Conservation (phyloP, 2,329 filamentous ascomycete genomes). For the Epichloe glyceriae region DNA sequence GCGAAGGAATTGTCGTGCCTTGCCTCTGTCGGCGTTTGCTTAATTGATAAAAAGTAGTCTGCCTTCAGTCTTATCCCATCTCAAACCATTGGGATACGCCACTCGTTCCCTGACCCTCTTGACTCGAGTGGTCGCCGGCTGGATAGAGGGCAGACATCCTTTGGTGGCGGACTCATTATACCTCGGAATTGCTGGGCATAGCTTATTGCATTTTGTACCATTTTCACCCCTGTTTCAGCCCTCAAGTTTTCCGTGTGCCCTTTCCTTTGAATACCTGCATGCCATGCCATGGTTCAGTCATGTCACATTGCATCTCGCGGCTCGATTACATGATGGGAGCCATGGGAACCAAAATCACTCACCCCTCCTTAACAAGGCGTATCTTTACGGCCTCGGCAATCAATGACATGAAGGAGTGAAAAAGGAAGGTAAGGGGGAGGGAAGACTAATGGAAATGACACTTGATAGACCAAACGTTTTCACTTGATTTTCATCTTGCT, state of each 20-base stretch:
- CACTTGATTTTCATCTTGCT: neutral
- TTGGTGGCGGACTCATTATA: constrained; percentile 1
- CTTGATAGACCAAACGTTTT: neutral
- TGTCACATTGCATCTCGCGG: neutral
- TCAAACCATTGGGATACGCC: neutral
- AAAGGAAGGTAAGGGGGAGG: too few species aligned
- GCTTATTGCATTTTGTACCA: constrained; percentile 1
- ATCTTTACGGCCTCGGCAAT: neutral
- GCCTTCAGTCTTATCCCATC: neutral
- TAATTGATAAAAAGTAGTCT: neutral
- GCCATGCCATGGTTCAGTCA: neutral
- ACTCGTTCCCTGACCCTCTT: neutral
- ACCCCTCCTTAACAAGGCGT: neutral
- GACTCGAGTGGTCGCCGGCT: neutral
- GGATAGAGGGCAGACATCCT: neutral
- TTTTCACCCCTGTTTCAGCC: neutral
- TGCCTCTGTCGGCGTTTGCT: neutral
- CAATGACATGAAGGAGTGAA: neutral
- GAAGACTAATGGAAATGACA: neutral
- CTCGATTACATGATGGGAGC: neutral
- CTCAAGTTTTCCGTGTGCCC: neutral
- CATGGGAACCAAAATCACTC: neutral
- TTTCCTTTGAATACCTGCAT: neutral
- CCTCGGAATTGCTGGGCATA: constrained; percentile 4
- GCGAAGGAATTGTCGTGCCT: neutral